phyloP scores from a whole-genome alignment of 2,329 filamentous ascomycete genomes.

The Aspergillus ruber region DNA sequence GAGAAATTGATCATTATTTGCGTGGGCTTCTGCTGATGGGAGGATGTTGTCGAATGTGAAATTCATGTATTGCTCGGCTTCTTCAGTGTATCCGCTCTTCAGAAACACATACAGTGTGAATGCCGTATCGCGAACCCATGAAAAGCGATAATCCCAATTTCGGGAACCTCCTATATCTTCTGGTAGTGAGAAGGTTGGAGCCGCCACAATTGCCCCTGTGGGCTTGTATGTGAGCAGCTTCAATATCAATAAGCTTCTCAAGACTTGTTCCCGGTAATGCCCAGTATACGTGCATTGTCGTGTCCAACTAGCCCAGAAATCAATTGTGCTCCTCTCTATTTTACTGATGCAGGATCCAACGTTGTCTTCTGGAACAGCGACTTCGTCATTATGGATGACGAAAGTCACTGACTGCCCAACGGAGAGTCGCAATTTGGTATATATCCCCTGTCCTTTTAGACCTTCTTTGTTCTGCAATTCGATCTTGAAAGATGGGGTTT shows the following conservation, averaged over 20 bases:
- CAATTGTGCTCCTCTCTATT: constrained; percentile 63
- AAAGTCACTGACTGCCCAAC: constrained; percentile 46
- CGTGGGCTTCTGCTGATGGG: constrained; percentile 33
- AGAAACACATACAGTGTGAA: constrained; percentile 73
- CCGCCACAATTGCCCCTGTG: constrained; percentile 69
- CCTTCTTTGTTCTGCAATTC: too few species aligned
- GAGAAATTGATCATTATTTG: constrained; percentile 48
- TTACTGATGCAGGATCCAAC: constrained; percentile 53
- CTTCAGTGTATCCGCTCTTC: constrained; percentile 66
- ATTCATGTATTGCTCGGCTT: constrained; percentile 71
- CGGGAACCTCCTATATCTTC: constrained; percentile 63
- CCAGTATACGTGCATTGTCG: constrained; percentile 64
- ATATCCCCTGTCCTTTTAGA: too few species aligned
- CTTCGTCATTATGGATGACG: constrained; percentile 57
- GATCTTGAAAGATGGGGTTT: too few species aligned
- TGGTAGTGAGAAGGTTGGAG: constrained; percentile 70
- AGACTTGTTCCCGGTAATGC: constrained; percentile 65
- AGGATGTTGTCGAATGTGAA: constrained; percentile 67
- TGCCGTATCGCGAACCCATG: constrained; percentile 70
- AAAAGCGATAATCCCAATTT: constrained; percentile 52
- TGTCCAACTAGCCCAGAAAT: constrained; percentile 70
- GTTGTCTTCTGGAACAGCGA: constrained; percentile 52
- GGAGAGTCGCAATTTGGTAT: too few species aligned
- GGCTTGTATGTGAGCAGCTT: constrained; percentile 74
- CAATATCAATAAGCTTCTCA: constrained; percentile 64